phyloP scores from a whole-genome alignment of 805 yeast species.

The Kodamaea neixiangensis region DNA sequence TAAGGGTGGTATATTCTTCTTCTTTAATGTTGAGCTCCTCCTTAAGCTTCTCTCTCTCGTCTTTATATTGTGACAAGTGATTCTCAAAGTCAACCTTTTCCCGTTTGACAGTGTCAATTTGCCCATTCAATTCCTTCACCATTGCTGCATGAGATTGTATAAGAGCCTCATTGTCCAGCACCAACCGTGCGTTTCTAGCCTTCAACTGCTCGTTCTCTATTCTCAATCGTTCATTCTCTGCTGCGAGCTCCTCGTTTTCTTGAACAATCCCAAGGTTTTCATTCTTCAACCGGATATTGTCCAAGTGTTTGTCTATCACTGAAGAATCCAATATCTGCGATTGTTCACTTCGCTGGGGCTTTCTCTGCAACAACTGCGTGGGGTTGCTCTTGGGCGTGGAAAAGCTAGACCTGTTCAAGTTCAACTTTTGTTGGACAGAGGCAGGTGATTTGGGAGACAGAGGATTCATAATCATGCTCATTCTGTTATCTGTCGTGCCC shows the following conservation, averaged over 20 bases:
- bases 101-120: background rate
- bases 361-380: conserved; percentile 24
- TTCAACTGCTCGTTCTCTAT: conserved; percentile 7
- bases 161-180: conserved; percentile 12
- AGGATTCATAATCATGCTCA: conserved; percentile 13
- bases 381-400: conserved; percentile 18
- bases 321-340: conserved; percentile 35
- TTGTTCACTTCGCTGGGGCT: conserved; percentile 9
- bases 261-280: conserved; percentile 14
- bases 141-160: background rate
- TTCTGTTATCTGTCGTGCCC: conserved; percentile 7
- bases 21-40: background rate
- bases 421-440: conserved; percentile 6
- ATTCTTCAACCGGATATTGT: conserved; percentile 36
- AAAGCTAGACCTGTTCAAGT: background rate
- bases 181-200: conserved; percentile 4
- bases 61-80: background rate
- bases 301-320: conserved; percentile 43
- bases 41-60: background rate
- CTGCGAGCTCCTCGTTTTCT: conserved; percentile 13
- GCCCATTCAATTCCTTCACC: conserved; percentile 1
- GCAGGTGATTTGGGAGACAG: background rate
- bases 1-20: conserved; percentile 10
- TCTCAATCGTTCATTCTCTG: conserved; percentile 10
- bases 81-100: background rate